Evolutionary conservation across 345 rosid species (phyloP).

Genomic region (Populus ilicifolia): DNA sequence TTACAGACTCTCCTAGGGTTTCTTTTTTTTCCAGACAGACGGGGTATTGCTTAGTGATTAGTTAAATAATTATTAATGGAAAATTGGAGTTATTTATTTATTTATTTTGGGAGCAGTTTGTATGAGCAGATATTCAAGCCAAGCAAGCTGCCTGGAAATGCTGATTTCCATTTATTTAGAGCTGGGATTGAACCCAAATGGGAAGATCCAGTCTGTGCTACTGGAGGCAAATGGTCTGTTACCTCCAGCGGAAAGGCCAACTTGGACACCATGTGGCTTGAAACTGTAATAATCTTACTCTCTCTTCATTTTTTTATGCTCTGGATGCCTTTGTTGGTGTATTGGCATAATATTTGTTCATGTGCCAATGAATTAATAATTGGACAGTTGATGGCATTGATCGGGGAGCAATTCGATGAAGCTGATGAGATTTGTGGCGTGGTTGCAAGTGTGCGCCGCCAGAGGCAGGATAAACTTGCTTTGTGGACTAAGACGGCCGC

Average conservation of each 20-base stretch:
- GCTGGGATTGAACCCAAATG: constrained; percentile 91
- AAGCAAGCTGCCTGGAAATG: constrained; percentile 52
- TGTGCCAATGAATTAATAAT: not conserved
- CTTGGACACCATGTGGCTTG: constrained; percentile 79
- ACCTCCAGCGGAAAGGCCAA: constrained; percentile 40
- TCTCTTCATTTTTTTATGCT: not conserved
- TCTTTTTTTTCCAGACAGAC: not conserved
- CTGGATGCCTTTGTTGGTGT: not conserved
- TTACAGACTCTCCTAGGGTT: not conserved
- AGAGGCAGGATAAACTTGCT: constrained; percentile 73
- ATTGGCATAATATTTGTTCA: not conserved
- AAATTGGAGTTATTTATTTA: too few relatives aligned
- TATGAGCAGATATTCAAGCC: constrained; percentile 76
- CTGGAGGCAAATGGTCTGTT: constrained; percentile 92
- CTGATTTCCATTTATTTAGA: constrained; percentile 85
- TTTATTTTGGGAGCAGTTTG: constrained; percentile 45
- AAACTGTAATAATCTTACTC: constrained; percentile 49
- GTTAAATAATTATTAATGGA: not conserved
- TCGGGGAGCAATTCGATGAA: constrained; percentile 93
- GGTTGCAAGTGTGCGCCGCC: constrained; percentile 95
- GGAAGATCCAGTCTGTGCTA: constrained; percentile 95
- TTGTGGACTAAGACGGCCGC: constrained; percentile 87
- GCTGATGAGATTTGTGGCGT: constrained; percentile 89
- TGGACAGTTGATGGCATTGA: constrained; percentile 77
- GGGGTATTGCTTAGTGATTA: not conserved